These are phyloP conservation scores for Collybia sordida DNA, from an alignment of 768 basidiomycete genomes.

Conservation along the genomic window DNA sequence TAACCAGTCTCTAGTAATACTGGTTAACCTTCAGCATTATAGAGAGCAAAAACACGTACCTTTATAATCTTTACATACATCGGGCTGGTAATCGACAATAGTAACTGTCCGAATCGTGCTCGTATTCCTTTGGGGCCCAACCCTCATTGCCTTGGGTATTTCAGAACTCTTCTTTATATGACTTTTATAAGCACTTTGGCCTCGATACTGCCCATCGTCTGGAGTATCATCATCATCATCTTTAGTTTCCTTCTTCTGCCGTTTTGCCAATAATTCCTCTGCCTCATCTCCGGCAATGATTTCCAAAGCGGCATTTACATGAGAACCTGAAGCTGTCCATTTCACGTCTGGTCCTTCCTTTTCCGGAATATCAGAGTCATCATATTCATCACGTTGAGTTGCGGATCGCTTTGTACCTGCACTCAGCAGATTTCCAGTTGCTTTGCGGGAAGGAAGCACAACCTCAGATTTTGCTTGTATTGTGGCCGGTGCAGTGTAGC, in stretches of 20 bases:
- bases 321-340: constrained; percentile 77
- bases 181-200: constrained; percentile 76
- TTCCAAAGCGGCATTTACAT: constrained; percentile 68
- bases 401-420: constrained; percentile 48
- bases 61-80: constrained; percentile 99
- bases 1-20: constrained; percentile 84
- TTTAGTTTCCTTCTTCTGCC: constrained; percentile 52
- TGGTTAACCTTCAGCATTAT: constrained; percentile 7
- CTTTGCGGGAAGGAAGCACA: constrained; percentile 72
- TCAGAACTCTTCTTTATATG: constrained; percentile 84
- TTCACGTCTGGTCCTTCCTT: constrained; percentile 70
- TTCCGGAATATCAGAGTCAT: constrained; percentile 47
- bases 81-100: constrained; percentile 96
- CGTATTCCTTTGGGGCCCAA: constrained; percentile 73
- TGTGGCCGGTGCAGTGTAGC: constrained; percentile 24
- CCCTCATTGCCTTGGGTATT: constrained; percentile 84
- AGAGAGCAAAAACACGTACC: constrained; percentile 48
- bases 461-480: constrained; percentile 61
- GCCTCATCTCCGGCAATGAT: constrained; percentile 84
- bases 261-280: constrained; percentile 73
- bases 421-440: constrained; percentile 64
- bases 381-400: constrained; percentile 65
- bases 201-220: constrained; percentile 86
- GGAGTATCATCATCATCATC: constrained; percentile 60
- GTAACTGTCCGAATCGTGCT: constrained; percentile 93